Percentiles rank a stretch among this genome's conserved stretches.
These are phyloP conservation scores for Naegleria gruberi DNA, from an alignment of 208 protist genomes.

Conservation along the genomic window DNA sequence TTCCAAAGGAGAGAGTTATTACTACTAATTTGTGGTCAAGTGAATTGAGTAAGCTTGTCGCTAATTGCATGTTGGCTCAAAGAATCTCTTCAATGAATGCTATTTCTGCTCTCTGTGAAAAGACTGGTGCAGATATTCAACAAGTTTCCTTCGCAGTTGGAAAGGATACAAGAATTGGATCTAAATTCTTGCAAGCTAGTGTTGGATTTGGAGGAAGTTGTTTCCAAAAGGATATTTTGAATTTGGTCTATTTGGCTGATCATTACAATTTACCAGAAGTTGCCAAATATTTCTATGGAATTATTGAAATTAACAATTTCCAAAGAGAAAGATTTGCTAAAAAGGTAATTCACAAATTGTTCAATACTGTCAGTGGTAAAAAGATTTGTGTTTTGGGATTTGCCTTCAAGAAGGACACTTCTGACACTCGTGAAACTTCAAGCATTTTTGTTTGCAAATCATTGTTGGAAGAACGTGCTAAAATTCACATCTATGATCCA, in stretches of 20 bases:
- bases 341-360: conserved; percentile 70
- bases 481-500: conserved; percentile 89
- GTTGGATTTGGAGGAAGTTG: conserved; percentile 86
- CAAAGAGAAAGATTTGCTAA: conserved; percentile 82
- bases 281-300: conserved; percentile 85
- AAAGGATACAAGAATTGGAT: conserved; percentile 79
- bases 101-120: conserved; percentile 81
- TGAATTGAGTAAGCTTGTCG: conserved; percentile 92
- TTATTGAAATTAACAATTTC: conserved; percentile 91
- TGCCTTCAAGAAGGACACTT: conserved; percentile 96
- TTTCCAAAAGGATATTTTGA: conserved; percentile 96
- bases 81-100: conserved; percentile 93
- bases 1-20: conserved; percentile 74
- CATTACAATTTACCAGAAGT: conserved; percentile 74
- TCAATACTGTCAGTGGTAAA: conserved; percentile 83
- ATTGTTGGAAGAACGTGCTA: conserved; percentile 76
- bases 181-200: conserved; percentile 79
- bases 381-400: conserved; percentile 86
- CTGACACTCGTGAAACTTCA: conserved; percentile 84
- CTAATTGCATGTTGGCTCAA: conserved; percentile 95
- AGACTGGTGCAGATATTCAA: conserved; percentile 66
- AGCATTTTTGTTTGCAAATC: conserved; percentile 72
- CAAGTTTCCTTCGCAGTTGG: conserved; percentile 67
- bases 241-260: conserved; percentile 89
- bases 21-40: conserved; percentile 88